A percentile compares a stretch with the other conserved stretches of the same genome.
These are phyloP conservation scores for Athelia sp. DNA, from an alignment of 1,284 basidiomycete species.

Conservation along the genomic window DNA sequence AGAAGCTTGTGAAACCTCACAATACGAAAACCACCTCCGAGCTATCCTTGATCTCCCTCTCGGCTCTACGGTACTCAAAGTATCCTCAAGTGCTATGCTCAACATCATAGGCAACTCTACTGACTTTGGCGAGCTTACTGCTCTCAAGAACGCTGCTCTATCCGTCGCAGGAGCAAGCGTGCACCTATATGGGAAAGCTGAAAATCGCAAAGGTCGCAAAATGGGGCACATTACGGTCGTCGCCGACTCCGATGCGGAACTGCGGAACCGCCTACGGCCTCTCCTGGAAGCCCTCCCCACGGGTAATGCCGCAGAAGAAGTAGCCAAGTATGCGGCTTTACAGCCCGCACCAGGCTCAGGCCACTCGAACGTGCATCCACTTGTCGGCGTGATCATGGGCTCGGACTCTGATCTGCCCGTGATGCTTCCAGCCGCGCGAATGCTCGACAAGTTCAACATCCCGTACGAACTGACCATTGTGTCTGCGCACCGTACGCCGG, in stretches of 20 bases:
- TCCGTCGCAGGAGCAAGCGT: slow-evolving; percentile 73
- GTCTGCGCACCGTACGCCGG: slow-evolving; percentile 93
- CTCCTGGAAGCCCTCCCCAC: slow-evolving; percentile 66
- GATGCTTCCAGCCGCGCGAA: slow-evolving; percentile 86
- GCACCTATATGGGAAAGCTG: slow-evolving; percentile 93
- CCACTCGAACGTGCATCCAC: slow-evolving; percentile 64
- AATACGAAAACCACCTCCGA: slow-evolving; percentile 97
- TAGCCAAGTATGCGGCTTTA: slow-evolving; percentile 52
- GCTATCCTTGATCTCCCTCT: slow-evolving; percentile 92
- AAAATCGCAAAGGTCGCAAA: slow-evolving; percentile 88
- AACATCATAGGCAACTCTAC: slow-evolving; percentile 85
- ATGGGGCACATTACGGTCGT: slow-evolving; percentile 98
- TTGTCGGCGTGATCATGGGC: slow-evolving; percentile 97
- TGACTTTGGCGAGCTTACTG: slow-evolving; percentile 56
- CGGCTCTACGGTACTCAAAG: slow-evolving; percentile 86
- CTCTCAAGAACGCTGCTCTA: slow-evolving; percentile 53
- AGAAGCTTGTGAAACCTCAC: slow-evolving; percentile 93
- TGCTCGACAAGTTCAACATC: slow-evolving; percentile 78
- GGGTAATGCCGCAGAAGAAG: slow-evolving; percentile 39
- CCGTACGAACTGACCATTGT: slow-evolving; percentile 97
- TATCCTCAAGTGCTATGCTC: slow-evolving; percentile 89
- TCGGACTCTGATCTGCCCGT: slow-evolving; percentile 96
- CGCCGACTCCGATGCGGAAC: slow-evolving; percentile 76
- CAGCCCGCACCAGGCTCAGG: slow-evolving; percentile 38
- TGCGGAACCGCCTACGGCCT: slow-evolving; percentile 64